Evolutionary conservation across 148 eudicot species (phyloP), one percentile per base, ranked within the genome.

Genomic region (Talinum fruticosum): DNA sequence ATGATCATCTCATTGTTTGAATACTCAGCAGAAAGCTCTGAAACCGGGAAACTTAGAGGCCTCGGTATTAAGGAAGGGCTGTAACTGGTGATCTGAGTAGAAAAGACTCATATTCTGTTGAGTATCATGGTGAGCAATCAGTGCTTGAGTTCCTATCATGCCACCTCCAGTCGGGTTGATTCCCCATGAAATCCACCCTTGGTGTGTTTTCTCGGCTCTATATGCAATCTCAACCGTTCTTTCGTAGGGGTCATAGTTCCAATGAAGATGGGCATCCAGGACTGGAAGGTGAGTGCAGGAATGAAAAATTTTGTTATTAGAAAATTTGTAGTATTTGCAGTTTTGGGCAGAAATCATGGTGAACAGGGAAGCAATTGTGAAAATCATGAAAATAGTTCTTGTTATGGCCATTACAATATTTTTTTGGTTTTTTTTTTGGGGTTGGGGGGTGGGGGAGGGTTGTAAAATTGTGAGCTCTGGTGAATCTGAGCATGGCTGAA

Each of bases 111-210:
- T 83, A 38, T 72, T 79, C 19, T 88, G 86, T 23, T 80, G 78
- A 16, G 38, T 21, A 26, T 85, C 82, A 23, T 62, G 88, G 38
- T 89, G 89, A 59, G 90, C 94, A 47, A 87, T 84, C 0, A 90
- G 75, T 44, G 94, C 90, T 68, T 90, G 89, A 62, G 90, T 81
- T 35, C 94, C 94, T 1, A 83, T 76, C 92, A 86, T 89, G 61
- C 92, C 86, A n/a, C 67, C 37, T 18, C 59, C 38, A 2, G 75
- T 75, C 1, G 88, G 92, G 76, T 90, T 90, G 51, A 88, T 85
- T 10, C 85, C 91, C 90, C 91, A 88, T 8, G 94, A 87, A 15
- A 85, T 76, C 94, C 94, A 90, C 36, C 91, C 91, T 47, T 74
- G 34, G 0, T 82, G 64, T 14, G 57, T 76, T 79, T 85, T 86